A percentile compares a stretch with the other conserved stretches of the same genome.
phyloP scores from a whole-genome alignment of 345 rosid species.

The Sonneratia alba region DNA sequence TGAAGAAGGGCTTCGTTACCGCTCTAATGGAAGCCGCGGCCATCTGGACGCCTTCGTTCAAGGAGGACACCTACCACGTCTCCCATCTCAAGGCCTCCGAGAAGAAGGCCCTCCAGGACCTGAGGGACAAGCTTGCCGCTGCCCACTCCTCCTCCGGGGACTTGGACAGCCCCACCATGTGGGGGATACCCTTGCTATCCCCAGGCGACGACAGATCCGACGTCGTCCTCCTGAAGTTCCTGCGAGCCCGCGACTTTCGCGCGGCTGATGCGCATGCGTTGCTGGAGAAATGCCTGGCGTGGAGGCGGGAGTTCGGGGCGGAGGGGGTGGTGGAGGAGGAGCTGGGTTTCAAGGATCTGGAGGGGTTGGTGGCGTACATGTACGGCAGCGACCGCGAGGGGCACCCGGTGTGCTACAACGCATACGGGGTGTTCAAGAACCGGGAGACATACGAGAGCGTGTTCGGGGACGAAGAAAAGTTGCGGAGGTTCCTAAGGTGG shows the following conservation, averaged over 20 bases:
- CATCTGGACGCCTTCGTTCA: constrained; percentile 54
- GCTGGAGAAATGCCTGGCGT: constrained; percentile 66
- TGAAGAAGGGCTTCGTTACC: constrained; percentile 61
- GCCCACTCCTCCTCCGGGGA: constrained; percentile 15
- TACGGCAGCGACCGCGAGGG: constrained; percentile 72
- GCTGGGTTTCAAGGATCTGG: constrained; percentile 74
- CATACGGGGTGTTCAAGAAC: constrained; percentile 77
- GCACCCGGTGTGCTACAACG: constrained; percentile 93
- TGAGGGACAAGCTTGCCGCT: constrained; percentile 46
- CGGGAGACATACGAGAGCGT: constrained; percentile 73
- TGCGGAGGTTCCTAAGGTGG: constrained; percentile 73
- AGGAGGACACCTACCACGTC: constrained; percentile 75
- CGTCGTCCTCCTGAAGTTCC: constrained; percentile 76
- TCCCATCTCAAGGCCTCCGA: constrained; percentile 69
- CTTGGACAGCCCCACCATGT: constrained; percentile 34
- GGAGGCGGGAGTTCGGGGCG: constrained; percentile 76
- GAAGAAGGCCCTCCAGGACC: constrained; percentile 66
- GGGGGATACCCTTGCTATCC: constrained; percentile 62
- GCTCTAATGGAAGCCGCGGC: constrained; percentile 69
- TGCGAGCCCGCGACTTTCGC: constrained; percentile 78
- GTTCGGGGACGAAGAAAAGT: constrained; percentile 82
- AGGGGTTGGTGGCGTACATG: constrained; percentile 85
- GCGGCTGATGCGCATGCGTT: constrained; percentile 51
- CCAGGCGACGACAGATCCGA: constrained; percentile 54
- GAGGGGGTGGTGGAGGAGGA: constrained; percentile 72